Conservation (phyloP, 2,329 filamentous ascomycete species). For the Arthrinium puccinioides region DNA sequence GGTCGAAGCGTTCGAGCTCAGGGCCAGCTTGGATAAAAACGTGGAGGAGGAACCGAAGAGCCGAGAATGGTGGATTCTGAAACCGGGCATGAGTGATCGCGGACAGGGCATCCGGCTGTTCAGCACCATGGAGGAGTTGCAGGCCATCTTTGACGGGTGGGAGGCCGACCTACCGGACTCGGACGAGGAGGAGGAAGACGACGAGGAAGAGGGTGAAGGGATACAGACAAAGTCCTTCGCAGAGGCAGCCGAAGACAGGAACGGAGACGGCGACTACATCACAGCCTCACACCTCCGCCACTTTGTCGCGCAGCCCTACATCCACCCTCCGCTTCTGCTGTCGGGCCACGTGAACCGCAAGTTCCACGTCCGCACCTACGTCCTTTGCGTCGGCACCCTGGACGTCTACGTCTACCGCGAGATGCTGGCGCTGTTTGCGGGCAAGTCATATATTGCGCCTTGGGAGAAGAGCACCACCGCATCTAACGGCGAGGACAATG, state of each 20-base stretch:
- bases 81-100: slow-evolving; percentile 94
- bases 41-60: slow-evolving; percentile 29
- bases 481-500: slow-evolving; percentile 26
- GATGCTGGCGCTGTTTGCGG: slow-evolving; percentile 92
- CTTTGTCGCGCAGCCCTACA: slow-evolving; percentile 93
- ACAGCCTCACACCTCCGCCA: slow-evolving; percentile 88
- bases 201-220: slow-evolving; percentile 22
- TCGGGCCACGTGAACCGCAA: slow-evolving; percentile 60
- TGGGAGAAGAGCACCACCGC: slow-evolving; percentile 31
- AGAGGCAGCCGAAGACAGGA: slow-evolving; percentile 11
- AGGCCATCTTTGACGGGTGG: slow-evolving; percentile 85
- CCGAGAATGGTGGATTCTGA: slow-evolving; percentile 93
- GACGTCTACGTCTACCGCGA: slow-evolving; percentile 78
- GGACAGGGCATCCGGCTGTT: slow-evolving; percentile 92
- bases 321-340: slow-evolving; percentile 77
- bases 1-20: slow-evolving; percentile 80
- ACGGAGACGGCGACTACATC: slow-evolving; percentile 45
- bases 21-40: slow-evolving; percentile 70
- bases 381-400: slow-evolving; percentile 71
- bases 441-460: slow-evolving; percentile 62
- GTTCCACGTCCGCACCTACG: slow-evolving; percentile 92
- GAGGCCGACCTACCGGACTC: slow-evolving; percentile 61
- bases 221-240: neutral
- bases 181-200: slow-evolving; percentile 52
- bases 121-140: slow-evolving; percentile 75